Evolutionary conservation across 2,329 filamentous ascomycete genomes (phyloP), one percentile per base, ranked within the genome.

Genomic region (Coniochaeta sp.): DNA sequence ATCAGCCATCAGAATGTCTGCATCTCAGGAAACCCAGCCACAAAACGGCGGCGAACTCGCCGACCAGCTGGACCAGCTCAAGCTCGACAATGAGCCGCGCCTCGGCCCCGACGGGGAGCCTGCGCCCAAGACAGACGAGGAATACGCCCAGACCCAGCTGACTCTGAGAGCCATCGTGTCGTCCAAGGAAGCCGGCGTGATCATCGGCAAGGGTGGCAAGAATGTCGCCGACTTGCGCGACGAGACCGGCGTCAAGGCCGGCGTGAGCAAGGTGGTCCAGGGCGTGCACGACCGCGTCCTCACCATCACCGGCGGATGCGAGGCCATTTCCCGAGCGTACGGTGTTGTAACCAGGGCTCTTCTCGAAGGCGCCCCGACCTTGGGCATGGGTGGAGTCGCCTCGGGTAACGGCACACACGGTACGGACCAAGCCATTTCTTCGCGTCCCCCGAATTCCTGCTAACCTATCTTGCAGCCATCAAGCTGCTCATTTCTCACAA

Each of bases 401-500:
- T 84, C 89, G 69, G 91, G 84, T 75, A 95, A 90, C 69, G 93
- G 93, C 70, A 97, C 93, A 68, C 95, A 98, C 75, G 91, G 95
- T 99, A 88, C 77, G 91, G 14, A 30, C 26, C 7, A 28, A 30
- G 30, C 6, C n/a, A n/a, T n/a, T n/a, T n/a, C 24, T 30, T 14
- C 47, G 10, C 17, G 55, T 28, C 32, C 44, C n/a, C 28, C 12
- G 26, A 16, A 8, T 36, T 22, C 44, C 14, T 58, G 66, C 72
- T 74, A 65, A 73, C 61, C 22, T 14, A 24, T 28, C 30, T 40
- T 19, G 2, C 67, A 99, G 95, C 95, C 63, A 90, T 99, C 75
- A 96, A 96, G 72, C 88, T 99, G 34, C 88, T 99, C 73, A 98
- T 99, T 75, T 99, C 95, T 36, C 93, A 99, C 81, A 98, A 98